A percentile compares a stretch with the other conserved stretches of the same genome.
phyloP scores from a whole-genome alignment of 2,329 filamentous ascomycete species.

The Shiraia sp. region DNA sequence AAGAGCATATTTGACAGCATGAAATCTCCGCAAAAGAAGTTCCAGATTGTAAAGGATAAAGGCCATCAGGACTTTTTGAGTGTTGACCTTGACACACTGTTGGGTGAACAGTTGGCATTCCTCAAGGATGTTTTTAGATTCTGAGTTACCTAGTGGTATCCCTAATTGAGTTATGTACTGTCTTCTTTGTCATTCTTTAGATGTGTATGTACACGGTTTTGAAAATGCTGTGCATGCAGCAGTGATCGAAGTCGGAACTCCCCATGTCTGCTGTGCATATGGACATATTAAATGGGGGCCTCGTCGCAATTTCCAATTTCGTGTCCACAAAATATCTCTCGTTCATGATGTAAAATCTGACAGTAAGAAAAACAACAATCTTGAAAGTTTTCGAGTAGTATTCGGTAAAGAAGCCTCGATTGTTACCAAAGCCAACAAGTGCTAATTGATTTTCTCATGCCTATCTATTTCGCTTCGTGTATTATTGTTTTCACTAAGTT shows the following conservation, averaged over 20 bases:
- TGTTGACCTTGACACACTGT: slow-evolving; percentile 1
- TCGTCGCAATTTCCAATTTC: too few species aligned
- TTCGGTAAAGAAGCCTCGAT: not conserved
- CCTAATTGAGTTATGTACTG: not conserved
- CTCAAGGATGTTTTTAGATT: slow-evolving; percentile 1
- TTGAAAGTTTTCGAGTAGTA: not conserved
- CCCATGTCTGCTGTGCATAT: too few species aligned
- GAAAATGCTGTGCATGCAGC: not conserved
- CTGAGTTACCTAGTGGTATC: not conserved
- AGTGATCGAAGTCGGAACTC: not conserved
- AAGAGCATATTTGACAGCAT: slow-evolving; percentile 8
- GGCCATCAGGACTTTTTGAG: slow-evolving; percentile 5
- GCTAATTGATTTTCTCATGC: not conserved
- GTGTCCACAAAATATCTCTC: too few species aligned
- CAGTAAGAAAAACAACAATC: too few species aligned
- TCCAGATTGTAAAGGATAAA: slow-evolving; percentile 7
- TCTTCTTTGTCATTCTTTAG: not conserved
- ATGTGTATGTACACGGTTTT: not conserved
- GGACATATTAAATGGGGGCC: too few species aligned
- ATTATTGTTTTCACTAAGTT: slow-evolving; percentile 1
- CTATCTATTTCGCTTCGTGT: not conserved
- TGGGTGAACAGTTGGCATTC: not conserved
- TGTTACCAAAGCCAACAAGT: not conserved
- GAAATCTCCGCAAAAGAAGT: slow-evolving; percentile 5
- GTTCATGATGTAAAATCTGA: too few species aligned